These are phyloP conservation scores for Pelargonium nanum DNA, from an alignment of 345 rosid genomes.

Conservation along the genomic window DNA sequence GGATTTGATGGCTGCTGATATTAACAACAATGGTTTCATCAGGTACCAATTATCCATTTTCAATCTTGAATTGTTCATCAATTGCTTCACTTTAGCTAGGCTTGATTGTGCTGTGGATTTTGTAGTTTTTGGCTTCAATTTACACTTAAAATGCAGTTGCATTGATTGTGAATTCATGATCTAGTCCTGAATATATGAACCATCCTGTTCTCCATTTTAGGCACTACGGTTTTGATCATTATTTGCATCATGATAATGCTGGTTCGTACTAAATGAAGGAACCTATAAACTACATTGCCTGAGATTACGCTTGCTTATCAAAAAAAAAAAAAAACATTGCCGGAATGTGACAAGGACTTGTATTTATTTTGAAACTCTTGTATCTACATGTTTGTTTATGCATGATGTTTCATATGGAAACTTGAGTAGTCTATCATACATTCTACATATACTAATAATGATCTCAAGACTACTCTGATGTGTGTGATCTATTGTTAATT, in stretches of 20 bases:
- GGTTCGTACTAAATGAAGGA: neutral
- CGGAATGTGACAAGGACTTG: too few relatives aligned
- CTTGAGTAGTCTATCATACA: too few relatives aligned
- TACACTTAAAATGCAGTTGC: neutral
- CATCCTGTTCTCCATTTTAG: neutral
- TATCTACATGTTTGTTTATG: too few relatives aligned
- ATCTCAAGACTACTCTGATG: too few relatives aligned
- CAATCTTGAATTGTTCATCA: too few relatives aligned
- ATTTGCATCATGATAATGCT: neutral
- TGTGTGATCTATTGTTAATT: too few relatives aligned
- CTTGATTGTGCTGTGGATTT: neutral
- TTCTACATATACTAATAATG: too few relatives aligned
- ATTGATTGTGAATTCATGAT: neutral
- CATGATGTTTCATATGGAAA: too few relatives aligned
- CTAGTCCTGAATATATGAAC: neutral
- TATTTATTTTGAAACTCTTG: too few relatives aligned
- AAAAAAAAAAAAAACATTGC: too few relatives aligned
- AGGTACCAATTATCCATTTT: slow-evolving; percentile 22
- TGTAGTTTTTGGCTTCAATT: neutral
- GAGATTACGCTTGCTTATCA: too few relatives aligned
- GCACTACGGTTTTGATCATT: neutral
- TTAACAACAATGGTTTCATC: slow-evolving; percentile 59
- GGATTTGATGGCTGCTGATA: slow-evolving; percentile 58
- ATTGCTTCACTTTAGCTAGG: neutral
- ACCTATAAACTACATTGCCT: too few relatives aligned